Base-by-base conservation (phyloP, 352 stramenopile genomes). In the Pythium rishiriense region DNA sequence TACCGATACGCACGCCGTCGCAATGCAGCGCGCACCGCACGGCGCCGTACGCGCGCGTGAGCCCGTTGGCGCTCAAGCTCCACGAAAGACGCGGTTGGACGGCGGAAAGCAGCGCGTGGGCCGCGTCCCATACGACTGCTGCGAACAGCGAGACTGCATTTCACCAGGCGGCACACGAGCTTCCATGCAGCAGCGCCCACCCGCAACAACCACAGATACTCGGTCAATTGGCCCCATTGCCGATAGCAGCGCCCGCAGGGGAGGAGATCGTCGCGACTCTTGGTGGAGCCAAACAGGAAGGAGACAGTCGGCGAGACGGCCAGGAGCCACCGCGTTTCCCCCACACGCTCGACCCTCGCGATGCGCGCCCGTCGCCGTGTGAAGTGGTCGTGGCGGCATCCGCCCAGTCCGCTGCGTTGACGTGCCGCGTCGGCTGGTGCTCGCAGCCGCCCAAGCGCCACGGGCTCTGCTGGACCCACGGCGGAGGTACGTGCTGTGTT, bases 391-490 rank as follows among this genome's bases (percentile, higher is more conserved):
- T 39, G 33, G 9, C 33, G 33, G 31, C 31, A 37, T 11, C 31
- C 31, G 31, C 15, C 3, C 37, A 43, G 37, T 21, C 37, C 37
- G 37, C 37, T 21, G 41, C 39, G 1, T 21, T 15, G 17, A 64
- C 53, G 37, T 87, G 78, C 33, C 76, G 72, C 45, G 74, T 85
- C 49, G 66, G 51, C 25, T 87, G 78, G 78, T 87, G 76, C 45
- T 66, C 64, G n/a, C 54, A 73, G 5, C 37, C 56, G 45, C 72
- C 70, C n/a, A 73, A 79, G 53, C 76, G 72, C 51, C 70, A 74
- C 52, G 78, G 78, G 10, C 60, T 87, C 24, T 87, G 78, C 42
- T 87, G 74, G 76, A 73, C 65, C 4, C 76, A 85, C 46, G 76
- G 78, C 17, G 78, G 78, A 26, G 75, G 78, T 85, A 62, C 8